A percentile compares a stretch with the other conserved stretches of the same genome.
These are phyloP conservation scores for Russula vinacea DNA, from an alignment of 768 basidiomycete genomes.

Conservation along the genomic window DNA sequence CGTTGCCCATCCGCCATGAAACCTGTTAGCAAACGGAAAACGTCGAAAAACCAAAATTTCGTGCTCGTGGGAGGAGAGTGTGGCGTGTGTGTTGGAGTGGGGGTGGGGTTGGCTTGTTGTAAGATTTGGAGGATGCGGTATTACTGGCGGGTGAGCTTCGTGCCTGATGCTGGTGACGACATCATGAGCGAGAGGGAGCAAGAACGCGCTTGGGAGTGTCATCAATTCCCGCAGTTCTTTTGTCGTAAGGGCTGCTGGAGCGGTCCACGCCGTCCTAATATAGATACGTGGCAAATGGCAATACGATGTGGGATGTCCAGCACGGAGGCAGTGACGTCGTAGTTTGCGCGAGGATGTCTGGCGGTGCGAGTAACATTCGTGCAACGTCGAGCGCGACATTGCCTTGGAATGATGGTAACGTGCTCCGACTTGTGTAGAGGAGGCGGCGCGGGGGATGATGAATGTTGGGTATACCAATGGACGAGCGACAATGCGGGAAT, in stretches of 20 bases:
- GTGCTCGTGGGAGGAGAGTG: constrained; percentile 40
- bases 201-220: constrained; percentile 55
- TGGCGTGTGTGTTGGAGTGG: constrained; percentile 31
- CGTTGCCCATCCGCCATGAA: constrained; percentile 34
- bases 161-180: constrained; percentile 43
- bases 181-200: constrained; percentile 56
- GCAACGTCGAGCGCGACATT: constrained; percentile 94
- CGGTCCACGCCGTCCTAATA: constrained; percentile 83
- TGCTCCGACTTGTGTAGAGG: constrained; percentile 63
- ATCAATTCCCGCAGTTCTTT: constrained; percentile 91
- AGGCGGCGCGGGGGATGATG: constrained; percentile 58
- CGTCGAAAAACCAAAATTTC: constrained; percentile 81
- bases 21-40: constrained; percentile 68
- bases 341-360: constrained; percentile 56
- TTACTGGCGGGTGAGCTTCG: constrained; percentile 57
- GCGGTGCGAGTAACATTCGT: constrained; percentile 77
- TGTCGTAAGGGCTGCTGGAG: constrained; percentile 86
- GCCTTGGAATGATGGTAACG: constrained; percentile 81
- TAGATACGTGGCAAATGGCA: constrained; percentile 69
- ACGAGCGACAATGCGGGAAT: constrained; percentile 80
- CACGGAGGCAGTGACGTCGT: constrained; percentile 77
- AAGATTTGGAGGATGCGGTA: constrained; percentile 63
- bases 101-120: constrained; percentile 52
- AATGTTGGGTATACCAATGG: constrained; percentile 96
- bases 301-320: constrained; percentile 63